phyloP scores from a whole-genome alignment of 2,329 filamentous ascomycete species.

The Ascochyta rabiei region DNA sequence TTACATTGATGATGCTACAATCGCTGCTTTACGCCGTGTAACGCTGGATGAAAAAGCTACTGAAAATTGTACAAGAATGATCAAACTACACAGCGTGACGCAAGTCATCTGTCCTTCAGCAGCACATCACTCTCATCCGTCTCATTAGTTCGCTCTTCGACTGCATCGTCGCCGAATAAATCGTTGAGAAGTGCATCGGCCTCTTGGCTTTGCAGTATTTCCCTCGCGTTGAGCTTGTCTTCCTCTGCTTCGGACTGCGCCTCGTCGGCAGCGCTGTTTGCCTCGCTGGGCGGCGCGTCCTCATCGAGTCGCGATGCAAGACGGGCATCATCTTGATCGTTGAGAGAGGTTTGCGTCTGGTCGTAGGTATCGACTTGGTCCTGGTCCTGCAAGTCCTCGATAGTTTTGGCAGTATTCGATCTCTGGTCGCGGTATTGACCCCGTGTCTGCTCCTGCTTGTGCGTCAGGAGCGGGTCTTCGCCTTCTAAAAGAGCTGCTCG shows the following conservation, averaged over 20 bases:
- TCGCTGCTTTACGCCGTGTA: too few species aligned
- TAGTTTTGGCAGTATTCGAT: not conserved
- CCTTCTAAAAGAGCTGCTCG: constrained; percentile 1
- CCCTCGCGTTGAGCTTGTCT: not conserved
- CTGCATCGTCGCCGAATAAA: not conserved
- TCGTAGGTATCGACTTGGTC: not conserved
- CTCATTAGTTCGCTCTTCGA: not conserved
- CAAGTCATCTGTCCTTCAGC: not conserved
- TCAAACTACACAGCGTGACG: too few species aligned
- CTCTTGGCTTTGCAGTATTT: constrained; percentile 1
- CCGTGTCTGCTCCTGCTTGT: not conserved
- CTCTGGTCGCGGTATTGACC: not conserved
- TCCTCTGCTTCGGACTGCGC: not conserved
- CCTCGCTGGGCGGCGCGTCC: not conserved
- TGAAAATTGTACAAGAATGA: too few species aligned
- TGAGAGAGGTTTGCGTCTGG: not conserved
- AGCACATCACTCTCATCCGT: not conserved
- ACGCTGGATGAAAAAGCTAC: too few species aligned
- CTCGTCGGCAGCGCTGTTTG: not conserved
- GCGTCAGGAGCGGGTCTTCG: not conserved
- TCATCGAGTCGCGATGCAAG: constrained; percentile 8
- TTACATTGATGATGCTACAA: too few species aligned
- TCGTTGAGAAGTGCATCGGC: constrained; percentile 10
- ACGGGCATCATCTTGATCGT: not conserved
- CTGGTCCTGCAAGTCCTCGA: not conserved